These are phyloP conservation scores for Paraconiothyrium brasiliense DNA, from an alignment of 2,329 filamentous ascomycete genomes.

Conservation along the genomic window DNA sequence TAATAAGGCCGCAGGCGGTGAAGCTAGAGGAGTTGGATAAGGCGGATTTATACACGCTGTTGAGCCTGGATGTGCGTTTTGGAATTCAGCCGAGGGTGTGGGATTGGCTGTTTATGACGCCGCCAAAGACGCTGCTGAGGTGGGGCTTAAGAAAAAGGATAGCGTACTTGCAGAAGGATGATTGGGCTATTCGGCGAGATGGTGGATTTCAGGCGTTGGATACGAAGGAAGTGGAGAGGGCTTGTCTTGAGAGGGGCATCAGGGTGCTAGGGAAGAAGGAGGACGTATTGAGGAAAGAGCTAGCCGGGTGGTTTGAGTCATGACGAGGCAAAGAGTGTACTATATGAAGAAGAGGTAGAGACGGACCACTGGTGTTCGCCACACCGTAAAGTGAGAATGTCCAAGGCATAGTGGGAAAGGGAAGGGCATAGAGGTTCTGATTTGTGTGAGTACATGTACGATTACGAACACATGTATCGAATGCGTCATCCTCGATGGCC, in stretches of 20 bases:
- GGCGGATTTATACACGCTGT: conserved; percentile 29
- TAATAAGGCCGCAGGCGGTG: conserved; percentile 9
- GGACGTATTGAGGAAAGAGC: conserved; percentile 34
- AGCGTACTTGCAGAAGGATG: conserved; percentile 74
- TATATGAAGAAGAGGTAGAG: not conserved
- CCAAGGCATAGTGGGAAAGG: not conserved
- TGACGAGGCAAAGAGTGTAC: not conserved
- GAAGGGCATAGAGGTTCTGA: not conserved
- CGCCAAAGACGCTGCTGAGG: conserved; percentile 62
- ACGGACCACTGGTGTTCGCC: not conserved
- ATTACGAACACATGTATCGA: not conserved
- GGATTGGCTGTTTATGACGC: conserved; percentile 53
- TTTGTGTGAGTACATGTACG: not conserved
- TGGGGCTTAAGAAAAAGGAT: conserved; percentile 64
- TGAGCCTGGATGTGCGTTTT: conserved; percentile 29
- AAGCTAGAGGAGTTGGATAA: conserved; percentile 20
- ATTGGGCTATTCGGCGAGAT: conserved; percentile 70
- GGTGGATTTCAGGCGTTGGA: conserved; percentile 70
- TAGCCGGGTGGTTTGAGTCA: conserved; percentile 32
- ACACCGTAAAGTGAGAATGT: not conserved
- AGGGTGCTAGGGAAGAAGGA: conserved; percentile 40
- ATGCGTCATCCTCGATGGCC: not conserved
- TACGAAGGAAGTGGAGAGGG: conserved; percentile 72
- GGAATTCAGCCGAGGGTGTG: conserved; percentile 44
- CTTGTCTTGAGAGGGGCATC: conserved; percentile 67